These are phyloP conservation scores for Aleurites moluccanus DNA, from an alignment of 441 rosid genomes.

Conservation along the genomic window DNA sequence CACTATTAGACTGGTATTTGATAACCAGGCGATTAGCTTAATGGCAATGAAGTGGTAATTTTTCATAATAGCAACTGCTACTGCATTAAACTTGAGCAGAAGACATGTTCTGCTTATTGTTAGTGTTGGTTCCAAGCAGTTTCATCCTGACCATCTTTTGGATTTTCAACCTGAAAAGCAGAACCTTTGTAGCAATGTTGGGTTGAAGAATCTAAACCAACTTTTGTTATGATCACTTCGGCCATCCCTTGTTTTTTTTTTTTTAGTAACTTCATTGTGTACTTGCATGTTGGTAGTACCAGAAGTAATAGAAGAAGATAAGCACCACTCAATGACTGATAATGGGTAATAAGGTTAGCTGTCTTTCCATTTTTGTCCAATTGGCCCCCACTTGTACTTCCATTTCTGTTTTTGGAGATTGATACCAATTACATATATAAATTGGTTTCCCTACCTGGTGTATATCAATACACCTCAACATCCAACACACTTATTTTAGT, in stretches of 20 bases:
- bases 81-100: background rate
- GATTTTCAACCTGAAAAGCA: conserved; percentile 37
- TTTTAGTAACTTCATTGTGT: conserved; percentile 29
- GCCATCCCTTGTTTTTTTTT: conserved; percentile 60
- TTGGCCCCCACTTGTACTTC: conserved; percentile 28
- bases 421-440: conserved; percentile 7
- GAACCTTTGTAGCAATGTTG: conserved; percentile 39
- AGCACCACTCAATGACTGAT: conserved; percentile 45
- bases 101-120: background rate
- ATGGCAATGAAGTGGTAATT: background rate
- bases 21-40: too few relatives aligned
- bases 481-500: background rate
- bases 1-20: background rate
- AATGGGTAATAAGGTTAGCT: conserved; percentile 47
- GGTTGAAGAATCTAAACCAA: conserved; percentile 64
- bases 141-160: conserved; percentile 19
- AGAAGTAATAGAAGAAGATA: conserved; percentile 41
- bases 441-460: conserved; percentile 7
- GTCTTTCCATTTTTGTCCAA: conserved; percentile 41
- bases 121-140: conserved; percentile 16
- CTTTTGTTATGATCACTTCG: conserved; percentile 43
- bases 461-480: conserved; percentile 17
- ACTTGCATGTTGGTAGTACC: conserved; percentile 37
- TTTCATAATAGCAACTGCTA: background rate
- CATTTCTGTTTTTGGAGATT: conserved; percentile 10